Conservation (phyloP, 2,329 filamentous ascomycete species). For the Fusarium cicatricum region DNA sequence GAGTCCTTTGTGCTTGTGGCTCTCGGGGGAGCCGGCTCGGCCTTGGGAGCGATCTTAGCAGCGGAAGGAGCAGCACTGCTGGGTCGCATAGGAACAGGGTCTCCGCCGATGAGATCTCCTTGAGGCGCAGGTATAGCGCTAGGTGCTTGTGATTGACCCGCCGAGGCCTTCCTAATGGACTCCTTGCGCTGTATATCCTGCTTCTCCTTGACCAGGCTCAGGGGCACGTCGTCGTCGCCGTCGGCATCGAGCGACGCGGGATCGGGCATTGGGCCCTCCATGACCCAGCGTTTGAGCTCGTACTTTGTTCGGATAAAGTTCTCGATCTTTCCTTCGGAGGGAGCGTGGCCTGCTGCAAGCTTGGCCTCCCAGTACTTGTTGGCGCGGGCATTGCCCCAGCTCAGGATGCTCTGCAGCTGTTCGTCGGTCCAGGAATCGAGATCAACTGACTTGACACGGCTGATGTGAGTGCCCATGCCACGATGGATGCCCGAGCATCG, state of each 20-base stretch:
- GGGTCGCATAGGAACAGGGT: constrained; percentile 72
- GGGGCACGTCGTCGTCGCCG: constrained; percentile 82
- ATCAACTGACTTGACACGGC: constrained; percentile 96
- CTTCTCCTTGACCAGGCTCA: constrained; percentile 72
- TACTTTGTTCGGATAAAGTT: constrained; percentile 99
- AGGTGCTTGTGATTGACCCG: constrained; percentile 53
- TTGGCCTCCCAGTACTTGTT: constrained; percentile 99
- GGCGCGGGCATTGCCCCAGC: constrained; percentile 94
- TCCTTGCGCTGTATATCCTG: constrained; percentile 68
- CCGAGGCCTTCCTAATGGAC: constrained; percentile 67
- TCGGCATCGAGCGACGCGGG: constrained; percentile 85
- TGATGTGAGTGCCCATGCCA: constrained; percentile 99
- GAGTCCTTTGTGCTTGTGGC: constrained; percentile 85
- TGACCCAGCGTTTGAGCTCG: constrained; percentile 98
- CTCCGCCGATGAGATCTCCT: constrained; percentile 85
- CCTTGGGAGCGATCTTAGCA: constrained; percentile 66
- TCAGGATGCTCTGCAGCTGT: constrained; percentile 90
- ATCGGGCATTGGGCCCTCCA: constrained; percentile 95
- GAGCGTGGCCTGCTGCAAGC: constrained; percentile 86
- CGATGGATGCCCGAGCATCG: constrained; percentile 98
- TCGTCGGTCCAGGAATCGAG: constrained; percentile 99
- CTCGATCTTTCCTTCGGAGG: constrained; percentile 97
- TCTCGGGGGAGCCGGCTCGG: constrained; percentile 71
- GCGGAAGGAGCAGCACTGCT: constrained; percentile 75
- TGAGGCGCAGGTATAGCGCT: constrained; percentile 54